Conservation (phyloP, 768 basidiomycete species). For the Podaxis sp. region DNA sequence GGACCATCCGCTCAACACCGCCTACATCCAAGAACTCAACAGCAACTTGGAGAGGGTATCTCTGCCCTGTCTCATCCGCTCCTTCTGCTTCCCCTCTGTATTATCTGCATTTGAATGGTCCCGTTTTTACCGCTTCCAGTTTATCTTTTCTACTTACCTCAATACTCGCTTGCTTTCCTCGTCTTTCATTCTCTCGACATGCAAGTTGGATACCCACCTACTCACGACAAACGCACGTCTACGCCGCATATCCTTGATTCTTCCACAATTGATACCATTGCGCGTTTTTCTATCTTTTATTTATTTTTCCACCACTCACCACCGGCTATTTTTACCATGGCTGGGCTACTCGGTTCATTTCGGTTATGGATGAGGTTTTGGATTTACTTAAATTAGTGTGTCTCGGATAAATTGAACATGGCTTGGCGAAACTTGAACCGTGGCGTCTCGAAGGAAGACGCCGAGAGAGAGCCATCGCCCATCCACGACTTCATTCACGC, state of each 20-base stretch:
- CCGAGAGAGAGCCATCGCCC: too few relatives aligned
- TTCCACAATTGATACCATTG: conserved; percentile 3
- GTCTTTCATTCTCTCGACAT: neutral
- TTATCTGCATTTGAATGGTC: neutral
- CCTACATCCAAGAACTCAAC: neutral
- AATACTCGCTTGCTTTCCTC: neutral
- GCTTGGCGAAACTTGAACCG: neutral
- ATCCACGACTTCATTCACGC: too few relatives aligned
- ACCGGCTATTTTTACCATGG: neutral
- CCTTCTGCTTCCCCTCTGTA: neutral
- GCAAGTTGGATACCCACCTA: conserved; percentile 5
- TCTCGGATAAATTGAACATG: neutral
- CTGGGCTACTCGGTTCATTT: neutral
- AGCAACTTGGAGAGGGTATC: neutral
- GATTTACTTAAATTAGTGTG: neutral
- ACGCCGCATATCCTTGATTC: neutral
- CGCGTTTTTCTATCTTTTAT: neutral
- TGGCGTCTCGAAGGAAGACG: too few relatives aligned
- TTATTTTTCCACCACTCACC: neutral
- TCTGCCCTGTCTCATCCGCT: neutral
- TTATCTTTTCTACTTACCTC: neutral
- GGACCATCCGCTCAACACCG: neutral
- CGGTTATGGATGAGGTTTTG: conserved; percentile 3
- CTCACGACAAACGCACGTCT: neutral
- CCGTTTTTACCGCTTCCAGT: neutral